Percentiles rank a stretch among this genome's conserved stretches.
These are phyloP conservation scores for Coleophoma cylindrospora DNA, from an alignment of 2,329 filamentous ascomycete species.

Conservation along the genomic window DNA sequence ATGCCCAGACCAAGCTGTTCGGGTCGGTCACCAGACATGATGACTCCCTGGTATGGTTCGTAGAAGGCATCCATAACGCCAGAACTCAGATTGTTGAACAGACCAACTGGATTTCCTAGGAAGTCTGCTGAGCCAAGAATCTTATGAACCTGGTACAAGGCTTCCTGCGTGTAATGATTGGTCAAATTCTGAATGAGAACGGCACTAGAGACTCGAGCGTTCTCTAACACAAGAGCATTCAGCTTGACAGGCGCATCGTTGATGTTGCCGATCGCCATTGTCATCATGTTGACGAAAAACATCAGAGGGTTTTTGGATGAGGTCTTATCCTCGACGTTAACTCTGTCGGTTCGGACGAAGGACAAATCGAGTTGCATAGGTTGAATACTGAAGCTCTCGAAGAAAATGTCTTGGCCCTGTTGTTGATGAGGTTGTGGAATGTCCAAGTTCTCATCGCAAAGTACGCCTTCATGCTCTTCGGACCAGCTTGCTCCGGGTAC, in stretches of 20 bases:
- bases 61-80: slow-evolving; percentile 98
- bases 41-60: slow-evolving; percentile 95
- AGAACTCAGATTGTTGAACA: slow-evolving; percentile 98
- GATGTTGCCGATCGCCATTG: slow-evolving; percentile 98
- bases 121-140: slow-evolving; percentile 97
- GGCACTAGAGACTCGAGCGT: slow-evolving; percentile 83
- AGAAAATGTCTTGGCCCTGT: slow-evolving; percentile 91
- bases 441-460: slow-evolving; percentile 86
- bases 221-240: slow-evolving; percentile 91
- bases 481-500: slow-evolving; percentile 87
- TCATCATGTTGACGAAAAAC: slow-evolving; percentile 98
- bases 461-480: slow-evolving; percentile 67
- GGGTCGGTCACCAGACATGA: slow-evolving; percentile 85
- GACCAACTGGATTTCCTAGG: slow-evolving; percentile 90
- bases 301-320: slow-evolving; percentile 90
- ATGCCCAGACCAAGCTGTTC: slow-evolving; percentile 94
- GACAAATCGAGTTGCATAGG: slow-evolving; percentile 97
- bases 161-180: slow-evolving; percentile 95
- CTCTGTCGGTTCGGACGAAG: slow-evolving; percentile 91
- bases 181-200: slow-evolving; percentile 82
- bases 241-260: slow-evolving; percentile 94
- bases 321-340: slow-evolving; percentile 94
- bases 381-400: slow-evolving; percentile 93
- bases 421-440: slow-evolving; percentile 89
- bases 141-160: slow-evolving; percentile 92